These are phyloP conservation scores for Leishmania mexicana DNA, from an alignment of 208 protist genomes.

Conservation along the genomic window DNA sequence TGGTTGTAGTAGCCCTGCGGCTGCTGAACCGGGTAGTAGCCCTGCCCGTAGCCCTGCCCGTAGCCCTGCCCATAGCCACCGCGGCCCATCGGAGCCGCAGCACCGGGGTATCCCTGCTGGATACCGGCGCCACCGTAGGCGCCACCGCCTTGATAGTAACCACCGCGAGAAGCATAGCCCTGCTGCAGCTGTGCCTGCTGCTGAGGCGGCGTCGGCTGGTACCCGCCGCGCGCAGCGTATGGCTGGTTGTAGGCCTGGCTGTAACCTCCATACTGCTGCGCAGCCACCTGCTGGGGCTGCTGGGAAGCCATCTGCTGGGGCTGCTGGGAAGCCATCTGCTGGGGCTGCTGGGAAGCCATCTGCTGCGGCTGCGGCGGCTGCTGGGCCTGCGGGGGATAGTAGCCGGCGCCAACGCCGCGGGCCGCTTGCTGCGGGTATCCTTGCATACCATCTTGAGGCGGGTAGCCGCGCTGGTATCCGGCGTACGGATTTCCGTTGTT, in stretches of 20 bases:
- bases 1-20: slow-evolving; percentile 16
- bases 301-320: not conserved
- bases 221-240: slow-evolving; percentile 1
- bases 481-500: slow-evolving; percentile 31
- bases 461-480: slow-evolving; percentile 28
- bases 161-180: slow-evolving; percentile 29
- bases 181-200: slow-evolving; percentile 6
- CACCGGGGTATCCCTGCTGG: slow-evolving; percentile 10
- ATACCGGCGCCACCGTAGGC: slow-evolving; percentile 2
- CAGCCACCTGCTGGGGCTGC: not conserved
- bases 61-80: slow-evolving; percentile 9
- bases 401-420: slow-evolving; percentile 21
- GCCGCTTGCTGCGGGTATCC: slow-evolving; percentile 30
- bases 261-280: slow-evolving; percentile 28
- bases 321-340: not conserved
- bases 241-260: slow-evolving; percentile 3
- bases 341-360: not conserved
- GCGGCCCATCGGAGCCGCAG: not conserved
- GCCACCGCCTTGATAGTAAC: slow-evolving; percentile 24
- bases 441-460: slow-evolving; percentile 18
- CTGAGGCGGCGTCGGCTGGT: slow-evolving; percentile 10
- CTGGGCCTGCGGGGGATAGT: slow-evolving; percentile 20
- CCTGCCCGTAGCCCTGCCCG: slow-evolving; percentile 9
- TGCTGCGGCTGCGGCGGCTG: slow-evolving; percentile 5
- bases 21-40: slow-evolving; percentile 21